A percentile compares a stretch with the other conserved stretches of the same genome.
Evolutionary conservation across 2,329 filamentous ascomycete genomes (phyloP).

Genomic region (Aspergillus bombycis): DNA sequence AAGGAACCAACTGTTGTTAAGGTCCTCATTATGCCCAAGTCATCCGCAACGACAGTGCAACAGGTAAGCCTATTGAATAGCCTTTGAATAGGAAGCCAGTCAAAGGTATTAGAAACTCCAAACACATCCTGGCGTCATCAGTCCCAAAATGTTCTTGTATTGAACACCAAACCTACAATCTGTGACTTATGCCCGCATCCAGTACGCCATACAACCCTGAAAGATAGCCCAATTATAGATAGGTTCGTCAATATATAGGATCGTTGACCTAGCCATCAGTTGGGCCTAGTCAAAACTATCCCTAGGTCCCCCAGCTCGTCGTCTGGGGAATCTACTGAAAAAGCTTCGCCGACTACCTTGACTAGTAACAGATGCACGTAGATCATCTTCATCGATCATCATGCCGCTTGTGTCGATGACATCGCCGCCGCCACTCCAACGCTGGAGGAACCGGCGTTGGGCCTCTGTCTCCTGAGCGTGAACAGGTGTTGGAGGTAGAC

Average conservation of each 20-base stretch:
- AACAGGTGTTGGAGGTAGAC: conserved; percentile 32
- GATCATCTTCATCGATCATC: conserved; percentile 38
- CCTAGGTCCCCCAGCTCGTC: conserved; percentile 44
- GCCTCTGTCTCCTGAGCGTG: conserved; percentile 41
- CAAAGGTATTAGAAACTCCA: neutral
- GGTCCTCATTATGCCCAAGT: neutral
- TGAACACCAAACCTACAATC: neutral
- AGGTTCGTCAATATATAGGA: neutral
- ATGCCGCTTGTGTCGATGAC: conserved; percentile 40
- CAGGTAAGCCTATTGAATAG: neutral
- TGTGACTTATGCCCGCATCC: neutral
- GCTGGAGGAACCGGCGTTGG: conserved; percentile 42
- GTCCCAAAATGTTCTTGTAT: neutral
- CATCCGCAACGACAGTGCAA: neutral
- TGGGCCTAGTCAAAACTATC: conserved; percentile 56
- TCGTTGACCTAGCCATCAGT: neutral
- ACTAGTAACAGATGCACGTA: conserved; percentile 38
- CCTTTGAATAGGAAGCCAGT: neutral
- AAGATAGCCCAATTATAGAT: neutral
- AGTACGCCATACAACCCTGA: neutral
- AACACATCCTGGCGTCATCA: neutral
- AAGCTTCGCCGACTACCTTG: conserved; percentile 36
- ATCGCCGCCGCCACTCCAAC: conserved; percentile 44
- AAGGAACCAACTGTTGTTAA: neutral
- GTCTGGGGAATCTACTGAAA: conserved; percentile 44